Base-by-base conservation (phyloP, 2,329 filamentous ascomycete genomes). In the Sporothrix humicola region DNA sequence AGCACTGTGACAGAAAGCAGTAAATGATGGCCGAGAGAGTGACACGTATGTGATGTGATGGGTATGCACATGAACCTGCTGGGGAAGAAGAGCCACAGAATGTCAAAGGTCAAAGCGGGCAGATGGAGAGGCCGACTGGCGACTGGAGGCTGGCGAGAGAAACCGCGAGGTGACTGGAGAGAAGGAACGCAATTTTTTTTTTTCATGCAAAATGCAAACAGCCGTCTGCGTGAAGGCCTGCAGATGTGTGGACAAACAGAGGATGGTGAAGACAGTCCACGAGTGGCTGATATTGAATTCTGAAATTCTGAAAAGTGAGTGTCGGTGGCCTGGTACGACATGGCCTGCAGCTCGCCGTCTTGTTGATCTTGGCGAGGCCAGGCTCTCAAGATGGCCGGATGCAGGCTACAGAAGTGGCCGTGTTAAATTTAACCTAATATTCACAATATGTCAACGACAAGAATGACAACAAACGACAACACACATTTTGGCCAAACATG, bases 1-100 rank as follows among this genome's bases (percentile, higher is more conserved):
- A n/a, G 58, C n/a, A 65, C n/a, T 46, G 61, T 48, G 42, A 48
- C 42, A 26, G 61, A 2, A 8, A 52, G 48, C 15, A 12, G 13
- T 12, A 26, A 20, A 48, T 26, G 15, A 17, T 6, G 61, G 42
- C 31, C 31, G 2, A 26, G 61, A 46, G 61, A 5, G 61, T 48
- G 61, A 66, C 61, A 66, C 61, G 42, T 66, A 66, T 48, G 42
- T 17, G 42, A 26, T 48, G 61, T 17, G 42, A 26, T 48, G 61
- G 42, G 42, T 12, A 65, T 48, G 42, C 42, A 61, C 7, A 61
- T 37, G 26, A 42, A 44, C 31, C 3, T 20, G 12, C 58, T 5
- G 31, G 58, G 50, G 31, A 44, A 8, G 26, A 3, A 42, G 17
- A 12, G 17, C 31, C 10, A 17, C 15, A 61, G 8, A 4, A 20